phyloP scores from a whole-genome alignment of 495 filamentous ascomycete species.

The Hamigera avellanea region DNA sequence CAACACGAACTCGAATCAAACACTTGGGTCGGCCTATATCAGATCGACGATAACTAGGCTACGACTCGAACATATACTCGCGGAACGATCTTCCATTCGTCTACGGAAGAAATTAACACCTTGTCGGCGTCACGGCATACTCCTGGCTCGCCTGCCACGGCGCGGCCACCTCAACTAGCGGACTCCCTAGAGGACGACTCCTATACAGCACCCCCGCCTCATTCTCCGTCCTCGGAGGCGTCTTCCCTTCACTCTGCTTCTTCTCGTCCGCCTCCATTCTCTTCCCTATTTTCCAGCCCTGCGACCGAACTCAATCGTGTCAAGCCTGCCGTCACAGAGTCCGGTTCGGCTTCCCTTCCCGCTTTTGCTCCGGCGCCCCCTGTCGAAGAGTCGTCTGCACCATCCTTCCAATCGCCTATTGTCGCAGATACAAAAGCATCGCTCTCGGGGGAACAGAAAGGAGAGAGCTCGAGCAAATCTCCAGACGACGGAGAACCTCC shows the following conservation, averaged over 20 bases:
- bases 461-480: constrained; percentile 52
- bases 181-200: constrained; percentile 34
- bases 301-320: constrained; percentile 29
- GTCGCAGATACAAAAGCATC: constrained; percentile 77
- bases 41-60: no score
- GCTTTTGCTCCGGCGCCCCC: constrained; percentile 38
- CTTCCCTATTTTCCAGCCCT: constrained; percentile 45
- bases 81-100: no score
- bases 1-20: no score
- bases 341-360: constrained; percentile 46
- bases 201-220: constrained; percentile 48
- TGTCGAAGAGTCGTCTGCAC: constrained; percentile 30
- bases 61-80: no score
- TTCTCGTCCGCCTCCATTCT: constrained; percentile 48
- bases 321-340: constrained; percentile 44
- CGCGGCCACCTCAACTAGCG: constrained; percentile 43
- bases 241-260: constrained; percentile 47
- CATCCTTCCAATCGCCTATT: constrained; percentile 39
- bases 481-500: constrained; percentile 85
- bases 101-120: constrained; percentile 23
- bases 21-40: no score
- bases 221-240: constrained; percentile 50
- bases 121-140: constrained; percentile 58
- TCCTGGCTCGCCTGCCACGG: constrained; percentile 50
- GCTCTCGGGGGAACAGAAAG: constrained; percentile 62